Evolutionary conservation across 306 rosid genomes (phyloP).

Genomic region (Boehmeria nivea): DNA sequence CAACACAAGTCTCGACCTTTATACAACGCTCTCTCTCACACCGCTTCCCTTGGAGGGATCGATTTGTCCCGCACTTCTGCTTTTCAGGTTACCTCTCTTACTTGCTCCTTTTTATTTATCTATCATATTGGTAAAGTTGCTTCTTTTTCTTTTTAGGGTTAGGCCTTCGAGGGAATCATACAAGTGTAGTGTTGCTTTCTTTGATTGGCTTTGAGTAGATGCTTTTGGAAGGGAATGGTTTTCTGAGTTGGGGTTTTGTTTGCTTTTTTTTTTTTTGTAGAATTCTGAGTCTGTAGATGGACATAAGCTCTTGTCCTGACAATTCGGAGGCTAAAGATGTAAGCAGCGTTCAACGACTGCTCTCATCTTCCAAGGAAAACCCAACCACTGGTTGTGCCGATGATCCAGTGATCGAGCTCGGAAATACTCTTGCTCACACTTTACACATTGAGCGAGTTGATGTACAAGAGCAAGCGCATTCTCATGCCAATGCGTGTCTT

Average conservation of each 20-base stretch:
- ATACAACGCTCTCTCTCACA: no score
- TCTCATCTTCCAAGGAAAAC: constrained; percentile 20
- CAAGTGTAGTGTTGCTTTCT: no score
- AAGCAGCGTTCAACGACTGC: constrained; percentile 24
- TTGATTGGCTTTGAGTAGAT: no score
- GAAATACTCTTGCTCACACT: constrained; percentile 29
- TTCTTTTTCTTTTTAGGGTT: no score
- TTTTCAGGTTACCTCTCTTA: not conserved
- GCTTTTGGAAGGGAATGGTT: no score
- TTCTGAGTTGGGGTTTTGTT: no score
- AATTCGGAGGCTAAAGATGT: constrained; percentile 28
- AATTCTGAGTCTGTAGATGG: constrained; percentile 48
- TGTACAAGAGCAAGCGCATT: no score
- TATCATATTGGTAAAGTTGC: no score
- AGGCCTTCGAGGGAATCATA: no score
- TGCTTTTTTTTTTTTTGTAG: constrained; percentile 35
- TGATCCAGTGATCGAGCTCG: constrained; percentile 38
- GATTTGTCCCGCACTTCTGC: not conserved
- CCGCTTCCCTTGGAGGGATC: no score
- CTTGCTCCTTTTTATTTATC: not conserved
- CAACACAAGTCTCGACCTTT: no score
- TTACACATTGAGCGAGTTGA: constrained; percentile 38
- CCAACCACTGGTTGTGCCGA: constrained; percentile 8
- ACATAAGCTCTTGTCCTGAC: constrained; percentile 25
- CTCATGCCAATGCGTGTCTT: no score